Evolutionary conservation across 176 grass and related monocot species (phyloP).

Genomic region (Areca catechu): DNA sequence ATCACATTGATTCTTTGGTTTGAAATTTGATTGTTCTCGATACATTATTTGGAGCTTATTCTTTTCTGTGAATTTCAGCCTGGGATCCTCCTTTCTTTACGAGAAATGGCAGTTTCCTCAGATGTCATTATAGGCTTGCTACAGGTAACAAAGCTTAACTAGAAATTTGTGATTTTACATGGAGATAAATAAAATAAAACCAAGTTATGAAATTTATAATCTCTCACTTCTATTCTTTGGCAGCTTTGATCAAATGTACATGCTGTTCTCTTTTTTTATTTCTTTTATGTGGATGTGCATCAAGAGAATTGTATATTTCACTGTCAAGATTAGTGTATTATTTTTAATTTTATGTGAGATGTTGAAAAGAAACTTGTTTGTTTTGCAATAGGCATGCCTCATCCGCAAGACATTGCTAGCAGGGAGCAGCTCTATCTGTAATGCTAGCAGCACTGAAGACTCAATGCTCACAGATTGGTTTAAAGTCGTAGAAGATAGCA

Average conservation of each 20-base stretch:
- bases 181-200: too few species aligned
- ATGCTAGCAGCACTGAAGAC: background rate
- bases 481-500: background rate
- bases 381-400: background rate
- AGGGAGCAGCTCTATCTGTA: too few species aligned
- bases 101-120: background rate
- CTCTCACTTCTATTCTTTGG: too few species aligned
- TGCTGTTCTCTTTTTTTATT: too few species aligned
- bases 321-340: too few species aligned
- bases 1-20: background rate
- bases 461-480: background rate
- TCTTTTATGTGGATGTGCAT: too few species aligned
- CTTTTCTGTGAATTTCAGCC: background rate
- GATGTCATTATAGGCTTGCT: conserved; percentile 7
- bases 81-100: conserved; percentile 1
- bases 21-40: too few species aligned
- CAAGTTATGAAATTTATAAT: too few species aligned
- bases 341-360: too few species aligned
- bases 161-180: background rate
- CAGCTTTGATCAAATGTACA: too few species aligned
- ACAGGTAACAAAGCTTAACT: background rate
- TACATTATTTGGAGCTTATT: background rate
- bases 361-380: background rate
- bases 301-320: too few species aligned
- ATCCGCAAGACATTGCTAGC: background rate